Percentiles rank a stretch among this genome's conserved stretches.
Conservation (phyloP, 2,329 filamentous ascomycete genomes). For the Diaporthe sp. region DNA sequence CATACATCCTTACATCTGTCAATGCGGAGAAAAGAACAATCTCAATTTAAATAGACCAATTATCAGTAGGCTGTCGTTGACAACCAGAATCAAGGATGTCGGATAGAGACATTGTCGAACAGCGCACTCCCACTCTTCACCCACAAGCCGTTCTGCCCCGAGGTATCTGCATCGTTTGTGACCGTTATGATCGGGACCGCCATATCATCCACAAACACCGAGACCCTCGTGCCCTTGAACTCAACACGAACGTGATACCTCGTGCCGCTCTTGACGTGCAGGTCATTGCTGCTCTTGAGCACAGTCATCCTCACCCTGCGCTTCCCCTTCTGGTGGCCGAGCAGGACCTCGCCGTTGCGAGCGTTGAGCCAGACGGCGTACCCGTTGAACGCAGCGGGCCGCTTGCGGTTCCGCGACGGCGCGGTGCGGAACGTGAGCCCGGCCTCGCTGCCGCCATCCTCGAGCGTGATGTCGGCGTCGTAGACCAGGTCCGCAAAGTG, state of each 20-base stretch:
- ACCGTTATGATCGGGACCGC: neutral
- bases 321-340: slow-evolving; percentile 1
- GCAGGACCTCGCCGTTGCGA: neutral
- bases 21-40: neutral
- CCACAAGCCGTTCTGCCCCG: slow-evolving; percentile 3
- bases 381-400: neutral
- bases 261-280: neutral
- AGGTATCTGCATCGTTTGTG: neutral
- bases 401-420: neutral
- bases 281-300: neutral
- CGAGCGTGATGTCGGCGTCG: neutral
- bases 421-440: neutral
- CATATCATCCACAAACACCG: neutral
- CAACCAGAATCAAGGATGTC: neutral
- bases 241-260: neutral
- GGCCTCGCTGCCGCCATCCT: neutral
- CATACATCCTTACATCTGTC: neutral
- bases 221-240: neutral
- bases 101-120: slow-evolving; percentile 13
- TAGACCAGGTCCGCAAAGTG: slow-evolving; percentile 4
- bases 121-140: neutral
- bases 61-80: neutral
- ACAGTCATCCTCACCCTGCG: neutral
- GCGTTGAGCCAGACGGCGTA: slow-evolving; percentile 6
- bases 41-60: neutral